Evolutionary conservation across 2,329 filamentous ascomycete species (phyloP).

Genomic region (Xylariaceae sp.): DNA sequence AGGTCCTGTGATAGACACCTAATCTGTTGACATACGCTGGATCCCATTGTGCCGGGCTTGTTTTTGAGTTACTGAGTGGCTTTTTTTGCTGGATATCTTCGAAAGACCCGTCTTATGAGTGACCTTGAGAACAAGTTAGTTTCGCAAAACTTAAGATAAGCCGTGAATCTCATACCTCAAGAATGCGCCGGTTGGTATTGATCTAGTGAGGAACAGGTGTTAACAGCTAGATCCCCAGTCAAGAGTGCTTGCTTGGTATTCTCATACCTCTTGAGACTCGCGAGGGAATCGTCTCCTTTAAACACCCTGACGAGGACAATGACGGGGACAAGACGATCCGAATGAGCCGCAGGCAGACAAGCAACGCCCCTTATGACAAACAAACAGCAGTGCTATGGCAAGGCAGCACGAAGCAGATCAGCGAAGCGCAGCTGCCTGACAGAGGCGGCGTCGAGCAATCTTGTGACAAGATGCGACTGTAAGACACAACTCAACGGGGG

Average conservation of each 20-base stretch:
- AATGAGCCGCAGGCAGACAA: too few species aligned
- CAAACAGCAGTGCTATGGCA: too few species aligned
- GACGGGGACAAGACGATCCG: too few species aligned
- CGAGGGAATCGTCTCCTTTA: too few species aligned
- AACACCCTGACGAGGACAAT: too few species aligned
- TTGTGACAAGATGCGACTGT: neutral
- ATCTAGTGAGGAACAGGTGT: too few species aligned
- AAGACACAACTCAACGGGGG: neutral
- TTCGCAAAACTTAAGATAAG: neutral
- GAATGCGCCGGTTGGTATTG: neutral
- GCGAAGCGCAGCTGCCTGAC: neutral
- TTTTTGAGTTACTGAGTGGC: neutral
- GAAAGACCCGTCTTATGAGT: neutral
- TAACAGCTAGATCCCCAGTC: too few species aligned
- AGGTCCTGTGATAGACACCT: neutral
- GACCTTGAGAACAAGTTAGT: constrained; percentile 7
- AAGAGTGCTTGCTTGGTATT: neutral
- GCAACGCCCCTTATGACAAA: too few species aligned
- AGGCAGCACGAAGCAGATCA: neutral
- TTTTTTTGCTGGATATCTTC: neutral
- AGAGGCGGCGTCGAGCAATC: neutral
- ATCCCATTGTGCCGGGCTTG: constrained; percentile 5
- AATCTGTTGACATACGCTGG: constrained; percentile 11
- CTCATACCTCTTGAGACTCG: neutral
- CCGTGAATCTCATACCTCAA: constrained; percentile 1